Base-by-base conservation (phyloP, 768 basidiomycete genomes). In the Cystobasidium ongulense region DNA sequence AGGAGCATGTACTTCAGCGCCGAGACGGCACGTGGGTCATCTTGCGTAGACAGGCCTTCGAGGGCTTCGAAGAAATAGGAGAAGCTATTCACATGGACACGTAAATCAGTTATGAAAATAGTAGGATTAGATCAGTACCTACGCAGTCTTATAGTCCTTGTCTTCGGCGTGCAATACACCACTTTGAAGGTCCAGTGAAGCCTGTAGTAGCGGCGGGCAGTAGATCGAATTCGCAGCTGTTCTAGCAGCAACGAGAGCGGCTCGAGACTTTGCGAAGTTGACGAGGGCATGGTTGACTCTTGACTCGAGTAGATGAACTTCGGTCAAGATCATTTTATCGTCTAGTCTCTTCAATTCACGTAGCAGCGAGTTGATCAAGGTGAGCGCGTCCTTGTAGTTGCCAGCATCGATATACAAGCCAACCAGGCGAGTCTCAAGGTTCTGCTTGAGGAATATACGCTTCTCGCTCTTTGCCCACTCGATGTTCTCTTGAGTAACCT, bases 11-110 rank as follows among this genome's bases (percentile, higher is more conserved):
- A 98, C 82, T 99, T 98, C 76, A 99, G 84, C 3, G 92, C 92
- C 0, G 86, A 87, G 23, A 96, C 84, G 0, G 92, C 92, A 41
- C 82, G 84, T 50, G 87, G 86, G 76, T 91, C 88, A 23, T 89
- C 92, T 72, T 92, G 89, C 1, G 87, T 81, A 50, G 87, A 87
- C 76, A 92, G 84, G 64, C 88, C 92, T 82, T 99, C 96, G 76
- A 98, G 97, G 1, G 92, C 88, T 82, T 98, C 95, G 77, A 91
- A 92, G 82, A 97, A 98, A 83, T 98, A 99, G 0, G 91, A 92
- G 81, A 96, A 96, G 29, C 77, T 78, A 71, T 59, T 15, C 21
- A 5, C 43, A 25, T 0, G 8, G 27, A 0, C 25, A 21, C 13
- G 27, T 66, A 21, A 31, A n/a, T n/a, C 72, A 64, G 23, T 5